Percentiles rank a stretch among this genome's conserved stretches.
These are phyloP conservation scores for Chrysanthemum makinoi DNA, from an alignment of 129 eudicot species.

Conservation along the genomic window DNA sequence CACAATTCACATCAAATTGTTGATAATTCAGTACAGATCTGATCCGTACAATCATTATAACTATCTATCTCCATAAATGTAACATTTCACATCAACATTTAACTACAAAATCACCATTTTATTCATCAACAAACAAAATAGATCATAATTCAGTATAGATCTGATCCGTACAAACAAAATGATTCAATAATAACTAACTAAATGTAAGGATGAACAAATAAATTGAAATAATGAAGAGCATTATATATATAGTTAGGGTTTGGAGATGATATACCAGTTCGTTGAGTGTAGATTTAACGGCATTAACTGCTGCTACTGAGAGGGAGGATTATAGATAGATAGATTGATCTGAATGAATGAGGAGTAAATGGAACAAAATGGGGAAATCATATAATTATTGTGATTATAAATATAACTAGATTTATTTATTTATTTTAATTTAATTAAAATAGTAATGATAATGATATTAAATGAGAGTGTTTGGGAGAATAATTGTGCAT, in stretches of 20 bases:
- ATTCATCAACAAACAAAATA: too few relatives aligned
- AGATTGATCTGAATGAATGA: too few relatives aligned
- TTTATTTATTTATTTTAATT: background rate
- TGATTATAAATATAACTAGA: too few relatives aligned
- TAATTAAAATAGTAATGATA: background rate
- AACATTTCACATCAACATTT: too few relatives aligned
- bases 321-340: too few relatives aligned
- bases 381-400: too few relatives aligned
- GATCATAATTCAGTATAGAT: background rate
- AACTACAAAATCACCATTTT: too few relatives aligned
- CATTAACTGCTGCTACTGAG: too few relatives aligned
- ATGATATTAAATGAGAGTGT: constrained; percentile 20
- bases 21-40: too few relatives aligned
- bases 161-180: constrained; percentile 5
- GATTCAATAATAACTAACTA: background rate
- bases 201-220: background rate
- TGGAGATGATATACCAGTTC: constrained; percentile 26
- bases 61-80: too few relatives aligned
- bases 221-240: background rate
- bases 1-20: too few relatives aligned
- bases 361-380: too few relatives aligned
- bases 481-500: constrained; percentile 40
- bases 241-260: constrained; percentile 17
- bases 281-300: constrained; percentile 9
- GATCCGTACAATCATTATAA: background rate